Base-by-base conservation (phyloP, 768 basidiomycete species). In the Cyathus striatus region DNA sequence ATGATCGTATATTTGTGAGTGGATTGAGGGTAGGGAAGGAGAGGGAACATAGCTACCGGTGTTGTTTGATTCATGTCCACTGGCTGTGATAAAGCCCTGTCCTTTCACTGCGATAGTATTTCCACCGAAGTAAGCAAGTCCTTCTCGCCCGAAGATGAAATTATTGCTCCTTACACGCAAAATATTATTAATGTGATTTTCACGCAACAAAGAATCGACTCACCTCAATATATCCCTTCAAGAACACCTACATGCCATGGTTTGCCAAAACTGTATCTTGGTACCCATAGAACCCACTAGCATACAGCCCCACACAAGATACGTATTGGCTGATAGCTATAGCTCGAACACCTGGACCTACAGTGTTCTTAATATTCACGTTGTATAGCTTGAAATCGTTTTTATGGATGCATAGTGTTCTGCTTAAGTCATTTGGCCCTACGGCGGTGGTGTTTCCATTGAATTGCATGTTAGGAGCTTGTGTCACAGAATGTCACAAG, bases 291-390 rank as follows among this genome's bases (percentile, higher is more conserved):
- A 75, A 69, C 12, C 64, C 64, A 46, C 72, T 73, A 1, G 62
- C 72, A 43, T 75, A 73, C 12, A 73, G 50, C 1, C 73, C 72
- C 2, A 66, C 66, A 7, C 63, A 60, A 34, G 55, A 69, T 12
- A 74, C 75, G 38, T 75, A 74, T 41, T 75, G 70, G 51, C 72
- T 73, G 45, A 76, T 53, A 1, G 74, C 75, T 34, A 75, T 69
- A 0, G 75, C 76, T 49, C 76, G 75, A 3, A 61, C 56, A 0
- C 71, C 73, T 4, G 52, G 44, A 0, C 73, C 74, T 42, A 62
- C 69, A 0, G 68, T 71, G 45, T 77, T 77, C 44, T 65, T 66
- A 13, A 77, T 65, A 38, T 76, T 65, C 34, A 75, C 62, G 38
- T 77, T 77, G 52, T 77, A 77, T 61, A 76, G 57, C 35, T 55